Evolutionary conservation across 2,329 filamentous ascomycete species (phyloP).

Genomic region (Lasiodiplodia theobromae): DNA sequence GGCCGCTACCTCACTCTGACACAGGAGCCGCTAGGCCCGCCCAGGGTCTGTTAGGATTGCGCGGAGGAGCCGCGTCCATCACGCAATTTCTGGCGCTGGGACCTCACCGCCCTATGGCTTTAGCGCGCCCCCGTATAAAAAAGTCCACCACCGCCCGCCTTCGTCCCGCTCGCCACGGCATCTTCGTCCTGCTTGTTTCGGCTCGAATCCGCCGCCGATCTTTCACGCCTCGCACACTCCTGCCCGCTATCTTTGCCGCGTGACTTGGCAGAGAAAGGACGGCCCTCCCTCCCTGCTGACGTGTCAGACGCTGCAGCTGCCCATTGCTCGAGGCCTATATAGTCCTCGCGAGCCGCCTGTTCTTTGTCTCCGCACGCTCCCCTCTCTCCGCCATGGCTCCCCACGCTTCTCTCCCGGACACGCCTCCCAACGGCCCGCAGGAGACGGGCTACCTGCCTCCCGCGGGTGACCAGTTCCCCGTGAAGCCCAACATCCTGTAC

Average conservation of each 20-base stretch:
- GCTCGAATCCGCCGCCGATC: conserved; percentile 18
- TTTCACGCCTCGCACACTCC: not conserved
- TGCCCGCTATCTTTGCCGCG: conserved; percentile 19
- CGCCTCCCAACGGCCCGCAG: conserved; percentile 27
- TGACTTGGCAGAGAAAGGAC: conserved; percentile 24
- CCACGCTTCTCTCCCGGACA: conserved; percentile 28
- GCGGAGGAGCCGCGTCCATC: conserved; percentile 25
- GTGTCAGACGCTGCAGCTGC: conserved; percentile 19
- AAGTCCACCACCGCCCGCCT: not conserved
- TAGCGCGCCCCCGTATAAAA: conserved; percentile 22
- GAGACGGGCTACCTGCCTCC: conserved; percentile 28
- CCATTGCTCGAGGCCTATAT: conserved; percentile 4
- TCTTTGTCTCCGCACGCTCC: not conserved
- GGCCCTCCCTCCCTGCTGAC: conserved; percentile 15
- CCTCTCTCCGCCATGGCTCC: conserved; percentile 24
- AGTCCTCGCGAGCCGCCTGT: not conserved
- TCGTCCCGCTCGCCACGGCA: not conserved
- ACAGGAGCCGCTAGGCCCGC: conserved; percentile 18
- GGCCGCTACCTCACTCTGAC: conserved; percentile 23
- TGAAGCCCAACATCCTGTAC: conserved; percentile 80
- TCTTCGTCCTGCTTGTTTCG: not conserved
- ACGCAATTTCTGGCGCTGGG: conserved; percentile 26
- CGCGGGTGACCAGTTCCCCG: conserved; percentile 35
- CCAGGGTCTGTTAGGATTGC: conserved; percentile 10
- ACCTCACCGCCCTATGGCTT: conserved; percentile 21